Base-by-base conservation (phyloP, 179 eudicot genomes). In the Sideroxylon spinosum region DNA sequence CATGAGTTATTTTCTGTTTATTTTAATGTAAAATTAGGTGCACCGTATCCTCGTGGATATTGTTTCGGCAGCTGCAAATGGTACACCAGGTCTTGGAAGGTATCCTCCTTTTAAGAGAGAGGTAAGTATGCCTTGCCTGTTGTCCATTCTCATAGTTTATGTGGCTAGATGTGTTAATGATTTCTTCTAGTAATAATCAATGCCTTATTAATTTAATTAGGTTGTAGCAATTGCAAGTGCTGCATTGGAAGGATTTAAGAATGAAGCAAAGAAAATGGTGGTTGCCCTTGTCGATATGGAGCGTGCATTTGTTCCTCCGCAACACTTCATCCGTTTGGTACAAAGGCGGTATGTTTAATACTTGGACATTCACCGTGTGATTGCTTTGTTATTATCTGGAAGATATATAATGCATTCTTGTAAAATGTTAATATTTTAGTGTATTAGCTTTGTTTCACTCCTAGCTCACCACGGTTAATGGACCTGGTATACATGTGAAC, bases 241-340 rank as follows among this genome's bases (percentile, higher is more conserved):
- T 81, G 98, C 98, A 50, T 82, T 97, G 80, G 99, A 97, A 75
- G 91, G 84, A 25, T 97, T 94, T 86, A 97, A 94, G 82, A 91
- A 59, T 85, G 97, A 97, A 81, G 95, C 99, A 67, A 97, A 87
- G 84, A 92, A 94, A 64, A 97, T 97, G 99, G 99, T 97, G 20
- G 93, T 97, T 80, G 98, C 94, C 26, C 89, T 97, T 77, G 99
- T 97, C 76, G 99, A 97, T 81, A 97, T 97, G 99, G 99, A 97
- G 87, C 93, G 99, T 66, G 99, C 90, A 56, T 97, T 94, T 92
- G 99, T 97, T 78, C 99, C 99, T 76, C 99, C 99, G 13, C 99
- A 97, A 65, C 99, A 97, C 80, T 97, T 97, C 83, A 97, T 97
- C 81, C 99, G 99, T 80, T 84, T 97, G 89, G 99, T 97, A 64